phyloP scores from a whole-genome alignment of 2,329 filamentous ascomycete genomes.

The Penicillium digitatum region DNA sequence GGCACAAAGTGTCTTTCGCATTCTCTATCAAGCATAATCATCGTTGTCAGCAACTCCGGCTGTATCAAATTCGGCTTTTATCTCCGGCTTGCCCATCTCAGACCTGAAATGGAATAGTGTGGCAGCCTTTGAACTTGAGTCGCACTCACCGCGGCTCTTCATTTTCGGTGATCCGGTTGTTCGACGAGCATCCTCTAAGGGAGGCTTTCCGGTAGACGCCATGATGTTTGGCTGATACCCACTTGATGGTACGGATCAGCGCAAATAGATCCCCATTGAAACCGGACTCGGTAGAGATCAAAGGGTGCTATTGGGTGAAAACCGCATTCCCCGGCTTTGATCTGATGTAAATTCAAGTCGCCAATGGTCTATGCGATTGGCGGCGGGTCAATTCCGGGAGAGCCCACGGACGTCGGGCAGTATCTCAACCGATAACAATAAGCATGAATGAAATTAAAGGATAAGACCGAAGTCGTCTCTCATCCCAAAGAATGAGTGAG shows the following conservation, averaged over 20 bases:
- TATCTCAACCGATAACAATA: conserved; percentile 10
- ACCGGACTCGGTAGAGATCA: conserved; percentile 27
- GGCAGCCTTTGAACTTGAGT: not conserved
- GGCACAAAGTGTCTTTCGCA: conserved; percentile 81
- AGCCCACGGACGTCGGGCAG: conserved; percentile 7
- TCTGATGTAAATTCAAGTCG: conserved; percentile 12
- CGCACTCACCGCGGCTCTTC: conserved; percentile 47
- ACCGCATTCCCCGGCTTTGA: conserved; percentile 38
- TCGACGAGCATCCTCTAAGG: conserved; percentile 45
- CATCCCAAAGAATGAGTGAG: conserved; percentile 16
- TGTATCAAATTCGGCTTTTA: not conserved
- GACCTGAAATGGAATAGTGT: not conserved
- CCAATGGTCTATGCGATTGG: conserved; percentile 16
- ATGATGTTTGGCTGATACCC: conserved; percentile 34
- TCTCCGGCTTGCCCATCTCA: conserved; percentile 7
- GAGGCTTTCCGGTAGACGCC: conserved; percentile 44
- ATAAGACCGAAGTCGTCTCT: conserved; percentile 15
- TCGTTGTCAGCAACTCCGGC: conserved; percentile 9
- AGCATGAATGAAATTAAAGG: conserved; percentile 11
- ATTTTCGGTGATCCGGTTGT: conserved; percentile 46
- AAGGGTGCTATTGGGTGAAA: conserved; percentile 28
- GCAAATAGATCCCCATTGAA: conserved; percentile 41
- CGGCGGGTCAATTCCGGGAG: conserved; percentile 19
- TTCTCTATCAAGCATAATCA: conserved; percentile 53
- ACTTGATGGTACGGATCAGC: conserved; percentile 36